Percentiles rank a stretch among this genome's conserved stretches.
phyloP scores from a whole-genome alignment of 148 eudicot genomes.

The Suaeda aralocaspica region DNA sequence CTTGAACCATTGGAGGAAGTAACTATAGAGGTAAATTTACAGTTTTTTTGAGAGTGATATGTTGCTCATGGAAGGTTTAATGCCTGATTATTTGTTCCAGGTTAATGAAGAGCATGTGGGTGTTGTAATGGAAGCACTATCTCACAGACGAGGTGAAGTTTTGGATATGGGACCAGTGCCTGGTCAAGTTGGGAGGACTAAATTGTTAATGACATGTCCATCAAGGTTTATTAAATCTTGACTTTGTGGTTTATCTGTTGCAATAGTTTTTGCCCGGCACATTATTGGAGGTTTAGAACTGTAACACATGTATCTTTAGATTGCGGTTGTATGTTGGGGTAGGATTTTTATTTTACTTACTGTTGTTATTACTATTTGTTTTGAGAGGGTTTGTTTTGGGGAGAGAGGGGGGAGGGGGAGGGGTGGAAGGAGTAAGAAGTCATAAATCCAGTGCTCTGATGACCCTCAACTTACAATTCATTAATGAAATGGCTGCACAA shows the following conservation, averaged over 20 bases:
- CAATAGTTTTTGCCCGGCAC: no score
- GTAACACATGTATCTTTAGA: no score
- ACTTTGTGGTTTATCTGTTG: slow-evolving; percentile 2
- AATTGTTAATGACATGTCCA: slow-evolving; percentile 84
- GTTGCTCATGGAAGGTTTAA: not conserved
- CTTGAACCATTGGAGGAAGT: slow-evolving; percentile 99
- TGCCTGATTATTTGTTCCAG: slow-evolving; percentile 33
- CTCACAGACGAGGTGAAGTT: slow-evolving; percentile 91
- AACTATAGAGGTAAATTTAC: slow-evolving; percentile 68
- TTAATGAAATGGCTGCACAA: no score
- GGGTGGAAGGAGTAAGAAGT: no score
- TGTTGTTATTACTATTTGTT: no score
- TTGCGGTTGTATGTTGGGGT: no score
- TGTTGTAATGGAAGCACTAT: slow-evolving; percentile 83
- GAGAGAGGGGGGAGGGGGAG: not conserved
- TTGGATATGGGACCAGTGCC: slow-evolving; percentile 95
- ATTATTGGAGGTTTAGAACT: not conserved
- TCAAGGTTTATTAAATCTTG: slow-evolving; percentile 56
- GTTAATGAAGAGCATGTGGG: slow-evolving; percentile 96
- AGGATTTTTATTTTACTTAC: no score
- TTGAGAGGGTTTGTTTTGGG: not conserved
- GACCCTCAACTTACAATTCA: not conserved
- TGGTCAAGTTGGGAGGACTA: slow-evolving; percentile 81
- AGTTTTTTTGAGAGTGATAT: not conserved
- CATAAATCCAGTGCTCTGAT: not conserved